A percentile compares a stretch with the other conserved stretches of the same genome.
phyloP scores from a whole-genome alignment of 2,329 filamentous ascomycete species.

The Fusarium poae region DNA sequence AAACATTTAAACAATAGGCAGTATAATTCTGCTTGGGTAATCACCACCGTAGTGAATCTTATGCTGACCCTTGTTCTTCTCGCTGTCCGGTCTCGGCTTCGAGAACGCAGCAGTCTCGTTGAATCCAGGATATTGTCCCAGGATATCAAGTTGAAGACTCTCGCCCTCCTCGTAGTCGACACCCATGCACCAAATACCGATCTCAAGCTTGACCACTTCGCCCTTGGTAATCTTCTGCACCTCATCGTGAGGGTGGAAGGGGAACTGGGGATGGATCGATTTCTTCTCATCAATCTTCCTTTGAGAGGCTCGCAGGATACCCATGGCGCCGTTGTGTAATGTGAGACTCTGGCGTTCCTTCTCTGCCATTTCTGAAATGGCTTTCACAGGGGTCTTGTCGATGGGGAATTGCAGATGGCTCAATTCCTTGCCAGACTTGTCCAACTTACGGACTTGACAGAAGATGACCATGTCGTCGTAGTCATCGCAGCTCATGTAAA shows the following conservation, averaged over 20 bases:
- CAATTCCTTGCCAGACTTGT: conserved; percentile 19
- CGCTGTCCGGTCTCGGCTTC: conserved; percentile 16
- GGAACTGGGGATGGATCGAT: conserved; percentile 19
- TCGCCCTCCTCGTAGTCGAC: conserved; percentile 17
- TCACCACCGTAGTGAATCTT: conserved; percentile 38
- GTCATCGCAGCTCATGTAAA: conserved; percentile 38
- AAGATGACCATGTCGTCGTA: conserved; percentile 24
- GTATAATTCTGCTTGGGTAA: conserved; percentile 37
- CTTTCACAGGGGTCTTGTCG: conserved; percentile 19
- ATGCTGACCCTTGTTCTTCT: conserved; percentile 27
- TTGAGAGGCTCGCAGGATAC: conserved; percentile 18
- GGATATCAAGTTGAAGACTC: conserved; percentile 13
- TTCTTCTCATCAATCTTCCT: conserved; percentile 14
- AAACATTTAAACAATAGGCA: conserved; percentile 31
- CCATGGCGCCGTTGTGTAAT: conserved; percentile 23
- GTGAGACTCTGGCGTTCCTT: conserved; percentile 23
- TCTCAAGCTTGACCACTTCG: conserved; percentile 26
- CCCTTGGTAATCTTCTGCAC: conserved; percentile 19
- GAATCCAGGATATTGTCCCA: conserved; percentile 23
- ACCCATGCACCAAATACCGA: conserved; percentile 28
- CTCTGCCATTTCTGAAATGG: conserved; percentile 9
- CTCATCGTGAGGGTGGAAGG: conserved; percentile 25
- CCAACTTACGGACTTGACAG: conserved; percentile 21
- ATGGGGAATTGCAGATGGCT: conserved; percentile 26
- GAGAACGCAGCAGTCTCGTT: conserved; percentile 19